Percentiles rank a stretch among this genome's conserved stretches.
These are phyloP conservation scores for Paecilomyces sp. DNA, from an alignment of 2,329 filamentous ascomycete species.

Conservation along the genomic window DNA sequence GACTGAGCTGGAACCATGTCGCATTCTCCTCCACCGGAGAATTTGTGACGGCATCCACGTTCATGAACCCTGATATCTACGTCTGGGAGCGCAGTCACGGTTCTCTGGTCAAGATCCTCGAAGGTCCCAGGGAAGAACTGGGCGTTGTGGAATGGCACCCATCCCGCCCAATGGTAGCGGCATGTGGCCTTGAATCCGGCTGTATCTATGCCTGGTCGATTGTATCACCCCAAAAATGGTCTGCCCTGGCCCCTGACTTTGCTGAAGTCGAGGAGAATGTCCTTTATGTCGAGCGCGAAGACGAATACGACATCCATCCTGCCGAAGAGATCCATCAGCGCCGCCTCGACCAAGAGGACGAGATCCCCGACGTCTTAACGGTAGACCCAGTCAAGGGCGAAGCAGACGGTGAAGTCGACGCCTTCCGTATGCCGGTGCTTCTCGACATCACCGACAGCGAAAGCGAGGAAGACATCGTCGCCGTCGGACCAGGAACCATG, in stretches of 20 bases:
- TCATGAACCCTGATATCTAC: slow-evolving; percentile 97
- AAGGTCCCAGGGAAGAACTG: slow-evolving; percentile 93
- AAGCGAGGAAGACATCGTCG: slow-evolving; percentile 79
- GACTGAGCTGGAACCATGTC: slow-evolving; percentile 92
- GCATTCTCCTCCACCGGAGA: slow-evolving; percentile 91
- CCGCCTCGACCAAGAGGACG: slow-evolving; percentile 83
- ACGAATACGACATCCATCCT: slow-evolving; percentile 96
- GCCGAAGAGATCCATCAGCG: slow-evolving; percentile 91
- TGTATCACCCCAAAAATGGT: slow-evolving; percentile 93
- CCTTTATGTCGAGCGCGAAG: slow-evolving; percentile 89
- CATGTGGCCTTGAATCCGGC: slow-evolving; percentile 86
- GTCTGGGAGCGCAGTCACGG: slow-evolving; percentile 95
- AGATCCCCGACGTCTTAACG: slow-evolving; percentile 83
- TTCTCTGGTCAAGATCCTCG: slow-evolving; percentile 90
- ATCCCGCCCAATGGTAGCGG: slow-evolving; percentile 74
- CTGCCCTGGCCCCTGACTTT: slow-evolving; percentile 91
- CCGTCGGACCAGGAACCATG: slow-evolving; percentile 70
- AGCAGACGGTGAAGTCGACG: slow-evolving; percentile 47
- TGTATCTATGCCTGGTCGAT: slow-evolving; percentile 96
- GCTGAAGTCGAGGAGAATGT: slow-evolving; percentile 97
- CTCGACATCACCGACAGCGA: slow-evolving; percentile 89
- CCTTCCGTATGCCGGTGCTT: slow-evolving; percentile 90
- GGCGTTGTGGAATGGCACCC: slow-evolving; percentile 98
- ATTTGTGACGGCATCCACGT: slow-evolving; percentile 92
- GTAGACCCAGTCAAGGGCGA: slow-evolving; percentile 60